phyloP scores from a whole-genome alignment of 305 asterid genomes.

The Fraxinus latifolia region DNA sequence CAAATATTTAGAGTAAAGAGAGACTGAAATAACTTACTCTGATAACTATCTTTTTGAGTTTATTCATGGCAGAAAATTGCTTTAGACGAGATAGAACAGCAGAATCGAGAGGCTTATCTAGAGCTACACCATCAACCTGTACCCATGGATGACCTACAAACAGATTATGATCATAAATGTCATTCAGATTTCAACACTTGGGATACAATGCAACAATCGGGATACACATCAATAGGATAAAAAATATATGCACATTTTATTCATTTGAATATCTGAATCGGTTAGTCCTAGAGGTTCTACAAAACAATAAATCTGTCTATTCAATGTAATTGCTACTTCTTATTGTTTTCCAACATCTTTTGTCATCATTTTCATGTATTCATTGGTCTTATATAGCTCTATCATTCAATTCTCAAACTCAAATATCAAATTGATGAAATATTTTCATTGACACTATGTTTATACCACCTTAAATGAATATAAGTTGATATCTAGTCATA shows the following conservation, averaged over 20 bases:
- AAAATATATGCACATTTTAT: neutral
- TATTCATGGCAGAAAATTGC: slow-evolving; percentile 91
- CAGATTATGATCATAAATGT: neutral
- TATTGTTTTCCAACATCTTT: neutral
- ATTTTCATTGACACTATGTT: neutral
- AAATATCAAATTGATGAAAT: neutral
- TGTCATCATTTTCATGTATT: neutral
- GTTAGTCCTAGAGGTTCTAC: neutral
- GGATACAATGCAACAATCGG: neutral
- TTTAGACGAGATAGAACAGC: slow-evolving; percentile 74
- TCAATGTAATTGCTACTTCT: neutral
- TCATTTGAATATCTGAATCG: neutral
- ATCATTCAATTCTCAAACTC: neutral
- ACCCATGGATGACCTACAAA: slow-evolving; percentile 88
- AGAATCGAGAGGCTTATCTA: slow-evolving; percentile 84
- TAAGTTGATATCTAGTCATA: neutral
- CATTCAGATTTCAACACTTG: neutral
- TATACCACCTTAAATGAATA: neutral
- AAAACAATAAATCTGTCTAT: neutral
- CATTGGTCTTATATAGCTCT: neutral
- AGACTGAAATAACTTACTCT: slow-evolving; percentile 44
- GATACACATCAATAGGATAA: neutral
- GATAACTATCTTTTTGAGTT: slow-evolving; percentile 80
- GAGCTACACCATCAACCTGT: slow-evolving; percentile 62
- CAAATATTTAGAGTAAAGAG: neutral